phyloP scores from a whole-genome alignment of 1,284 basidiomycete genomes.

The Fomitopsis betulina region DNA sequence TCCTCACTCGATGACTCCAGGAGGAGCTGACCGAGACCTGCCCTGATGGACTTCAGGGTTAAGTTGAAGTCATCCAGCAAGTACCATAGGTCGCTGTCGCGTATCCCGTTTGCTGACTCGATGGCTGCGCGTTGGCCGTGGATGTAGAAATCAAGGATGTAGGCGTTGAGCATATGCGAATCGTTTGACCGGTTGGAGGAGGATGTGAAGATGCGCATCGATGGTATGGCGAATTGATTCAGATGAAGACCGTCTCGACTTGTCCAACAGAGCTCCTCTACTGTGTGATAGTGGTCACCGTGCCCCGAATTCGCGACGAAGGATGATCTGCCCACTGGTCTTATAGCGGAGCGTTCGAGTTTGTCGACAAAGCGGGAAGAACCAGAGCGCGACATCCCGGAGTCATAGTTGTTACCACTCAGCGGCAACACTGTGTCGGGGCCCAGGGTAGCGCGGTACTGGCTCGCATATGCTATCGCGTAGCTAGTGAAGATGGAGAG shows the following conservation, averaged over 20 bases:
- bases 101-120: slow-evolving; percentile 48
- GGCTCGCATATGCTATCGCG: slow-evolving; percentile 42
- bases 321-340: slow-evolving; percentile 40
- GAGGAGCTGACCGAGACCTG: slow-evolving; percentile 38
- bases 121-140: slow-evolving; percentile 55
- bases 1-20: slow-evolving; percentile 21
- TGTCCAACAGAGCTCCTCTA: slow-evolving; percentile 49
- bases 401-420: slow-evolving; percentile 26
- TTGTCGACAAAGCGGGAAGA: slow-evolving; percentile 26
- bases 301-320: slow-evolving; percentile 67
- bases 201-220: slow-evolving; percentile 38
- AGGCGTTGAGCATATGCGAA: slow-evolving; percentile 50
- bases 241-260: slow-evolving; percentile 48
- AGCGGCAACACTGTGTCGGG: slow-evolving; percentile 43
- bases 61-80: slow-evolving; percentile 52
- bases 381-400: background rate
- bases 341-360: slow-evolving; percentile 35
- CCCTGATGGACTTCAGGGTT: slow-evolving; percentile 41
- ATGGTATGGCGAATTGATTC: slow-evolving; percentile 55
- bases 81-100: slow-evolving; percentile 60
- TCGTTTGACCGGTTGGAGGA: slow-evolving; percentile 15
- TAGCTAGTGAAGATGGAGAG: slow-evolving; percentile 50
- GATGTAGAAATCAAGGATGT: slow-evolving; percentile 60
- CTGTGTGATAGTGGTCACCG: slow-evolving; percentile 43
- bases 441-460: slow-evolving; percentile 33